A percentile compares a stretch with the other conserved stretches of the same genome.
phyloP scores from a whole-genome alignment of 164 flowering plant species.

The Akebia trifoliata region DNA sequence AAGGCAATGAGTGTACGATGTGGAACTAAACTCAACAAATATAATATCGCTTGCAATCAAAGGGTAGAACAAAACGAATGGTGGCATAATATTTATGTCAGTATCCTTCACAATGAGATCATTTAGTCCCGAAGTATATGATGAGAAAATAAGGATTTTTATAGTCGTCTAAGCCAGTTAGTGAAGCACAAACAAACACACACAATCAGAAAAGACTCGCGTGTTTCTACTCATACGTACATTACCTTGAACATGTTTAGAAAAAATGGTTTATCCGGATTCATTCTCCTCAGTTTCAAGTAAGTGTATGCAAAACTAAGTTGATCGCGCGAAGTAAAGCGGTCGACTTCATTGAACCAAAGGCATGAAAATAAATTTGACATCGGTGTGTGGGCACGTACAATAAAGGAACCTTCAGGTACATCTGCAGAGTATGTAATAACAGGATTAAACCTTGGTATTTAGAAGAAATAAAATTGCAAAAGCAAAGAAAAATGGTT shows the following conservation, averaged over 20 bases:
- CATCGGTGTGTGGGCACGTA: constrained; percentile 93
- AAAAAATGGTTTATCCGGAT: constrained; percentile 62
- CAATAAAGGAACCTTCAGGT: constrained; percentile 92
- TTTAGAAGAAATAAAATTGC: background rate
- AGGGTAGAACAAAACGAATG: too few relatives aligned
- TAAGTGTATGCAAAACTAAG: constrained; percentile 91
- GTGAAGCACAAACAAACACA: background rate
- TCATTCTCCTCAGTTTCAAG: constrained; percentile 73
- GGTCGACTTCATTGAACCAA: constrained; percentile 97
- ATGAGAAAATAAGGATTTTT: too few relatives aligned
- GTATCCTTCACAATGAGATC: too few relatives aligned
- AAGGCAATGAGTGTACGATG: too few relatives aligned
- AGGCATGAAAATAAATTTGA: constrained; percentile 94
- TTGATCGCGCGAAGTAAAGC: constrained; percentile 95
- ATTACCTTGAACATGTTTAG: constrained; percentile 87
- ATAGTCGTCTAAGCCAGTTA: background rate
- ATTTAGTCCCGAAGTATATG: too few relatives aligned
- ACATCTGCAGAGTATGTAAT: constrained; percentile 57
- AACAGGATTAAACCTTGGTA: constrained; percentile 2
- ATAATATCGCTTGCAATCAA: too few relatives aligned
- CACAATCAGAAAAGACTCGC: background rate
- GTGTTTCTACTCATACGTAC: background rate
- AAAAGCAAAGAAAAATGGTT: background rate
- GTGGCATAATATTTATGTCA: too few relatives aligned
- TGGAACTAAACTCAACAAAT: too few relatives aligned